Conservation (phyloP, 2,329 filamentous ascomycete species). For the Cordyceps cicadae region DNA sequence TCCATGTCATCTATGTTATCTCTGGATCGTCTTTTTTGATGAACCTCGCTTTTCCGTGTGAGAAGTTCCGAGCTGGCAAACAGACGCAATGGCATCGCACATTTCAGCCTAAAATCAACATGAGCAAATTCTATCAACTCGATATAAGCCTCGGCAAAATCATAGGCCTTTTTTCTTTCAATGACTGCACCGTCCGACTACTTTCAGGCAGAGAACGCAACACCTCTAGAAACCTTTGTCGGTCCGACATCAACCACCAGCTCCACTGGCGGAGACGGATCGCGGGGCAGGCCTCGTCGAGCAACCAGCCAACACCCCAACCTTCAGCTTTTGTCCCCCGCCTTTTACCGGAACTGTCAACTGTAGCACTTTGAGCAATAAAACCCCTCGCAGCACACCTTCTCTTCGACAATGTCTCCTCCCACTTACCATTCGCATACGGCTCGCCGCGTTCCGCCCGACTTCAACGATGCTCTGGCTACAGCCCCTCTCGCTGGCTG, state of each 20-base stretch:
- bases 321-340: neutral
- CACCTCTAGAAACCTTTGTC: neutral
- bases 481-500: conserved; percentile 4
- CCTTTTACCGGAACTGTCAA: neutral
- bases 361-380: neutral
- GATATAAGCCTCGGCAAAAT: neutral
- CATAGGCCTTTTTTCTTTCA: neutral
- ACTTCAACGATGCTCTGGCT: conserved; percentile 13
- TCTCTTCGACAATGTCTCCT: neutral
- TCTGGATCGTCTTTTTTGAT: no score
- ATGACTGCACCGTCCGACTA: neutral
- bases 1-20: no score
- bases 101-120: no score
- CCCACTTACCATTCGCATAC: neutral
- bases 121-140: neutral
- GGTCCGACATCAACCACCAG: neutral
- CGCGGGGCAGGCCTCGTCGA: neutral
- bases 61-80: no score
- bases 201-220: no score
- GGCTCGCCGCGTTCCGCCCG: no score
- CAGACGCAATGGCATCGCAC: no score
- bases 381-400: neutral
- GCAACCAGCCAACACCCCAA: neutral
- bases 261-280: neutral
- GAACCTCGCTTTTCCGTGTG: no score